phyloP scores from a whole-genome alignment of 805 yeast genomes.

The Teunomyces lycoperdinae region DNA sequence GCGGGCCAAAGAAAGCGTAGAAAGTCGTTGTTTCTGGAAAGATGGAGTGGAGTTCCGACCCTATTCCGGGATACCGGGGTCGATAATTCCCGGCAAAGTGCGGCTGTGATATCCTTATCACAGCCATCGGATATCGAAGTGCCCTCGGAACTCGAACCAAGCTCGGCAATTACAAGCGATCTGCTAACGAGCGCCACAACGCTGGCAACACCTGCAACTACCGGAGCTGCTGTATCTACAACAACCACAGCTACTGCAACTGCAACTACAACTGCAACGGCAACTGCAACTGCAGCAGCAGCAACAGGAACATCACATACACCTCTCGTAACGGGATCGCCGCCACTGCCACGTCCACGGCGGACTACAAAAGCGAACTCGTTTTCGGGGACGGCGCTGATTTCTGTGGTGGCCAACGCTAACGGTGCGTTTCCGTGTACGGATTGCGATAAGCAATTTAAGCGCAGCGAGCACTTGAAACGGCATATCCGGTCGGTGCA shows the following conservation, averaged over 20 bases:
- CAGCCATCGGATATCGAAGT: background rate
- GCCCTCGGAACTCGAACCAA: background rate
- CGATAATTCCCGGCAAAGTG: background rate
- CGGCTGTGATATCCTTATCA: background rate
- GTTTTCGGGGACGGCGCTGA: constrained; percentile 2
- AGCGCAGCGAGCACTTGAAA: constrained; percentile 43
- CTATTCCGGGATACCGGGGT: background rate
- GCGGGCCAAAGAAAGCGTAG: constrained; percentile 1
- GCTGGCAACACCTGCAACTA: no score
- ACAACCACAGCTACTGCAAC: no score
- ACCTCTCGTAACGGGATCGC: background rate
- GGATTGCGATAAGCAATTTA: constrained; percentile 42
- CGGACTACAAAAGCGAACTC: constrained; percentile 1
- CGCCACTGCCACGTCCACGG: background rate
- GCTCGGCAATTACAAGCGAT: background rate
- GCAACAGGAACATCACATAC: background rate
- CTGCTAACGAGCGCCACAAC: no score
- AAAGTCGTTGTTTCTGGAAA: background rate
- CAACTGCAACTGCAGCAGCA: background rate
- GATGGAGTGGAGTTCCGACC: background rate
- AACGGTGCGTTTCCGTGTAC: constrained; percentile 35
- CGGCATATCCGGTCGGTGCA: constrained; percentile 43
- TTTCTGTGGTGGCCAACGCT: constrained; percentile 9
- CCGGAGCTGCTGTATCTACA: no score
- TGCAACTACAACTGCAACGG: no score